Base-by-base conservation (phyloP, 805 yeast genomes). In the Dipodascopsis tothii region DNA sequence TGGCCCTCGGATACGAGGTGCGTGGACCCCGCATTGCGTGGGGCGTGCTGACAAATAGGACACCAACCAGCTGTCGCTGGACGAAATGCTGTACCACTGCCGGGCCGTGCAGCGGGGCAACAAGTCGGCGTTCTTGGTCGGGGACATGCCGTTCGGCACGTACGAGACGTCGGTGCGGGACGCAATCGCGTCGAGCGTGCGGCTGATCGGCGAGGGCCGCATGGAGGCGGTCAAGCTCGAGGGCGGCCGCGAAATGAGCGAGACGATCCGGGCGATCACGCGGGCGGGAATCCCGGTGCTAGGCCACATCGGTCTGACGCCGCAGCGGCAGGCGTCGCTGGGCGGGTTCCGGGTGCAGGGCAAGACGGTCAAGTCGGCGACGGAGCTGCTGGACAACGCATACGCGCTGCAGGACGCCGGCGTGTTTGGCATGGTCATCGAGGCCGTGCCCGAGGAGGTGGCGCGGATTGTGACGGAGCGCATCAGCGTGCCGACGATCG, bases 261-360 rank as follows among this genome's bases (percentile, higher is more conserved):
- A 66, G 2, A 74, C 81, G 1, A 74, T 92, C 6, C 56, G 62
- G 44, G 72, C 71, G 47, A 63, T 90, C 17, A 70, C 79, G 1
- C 60, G 71, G 3, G 68, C 80, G 16, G 97, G 97, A 1, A 79
- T 90, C 6, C 94, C 96, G 0, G 87, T 87, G 2, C 72, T 85
- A 65, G 96, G 94, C 1, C 98, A 90, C 62, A 76, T 85, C 23
- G 98, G 98, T 0, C 67, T 90, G 25, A 85, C 95, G 3, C 98
- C 98, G 2, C 97, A 92, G 61, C 73, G 84, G 35, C 78, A 78
- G 49, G 77, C 84, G 51, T 60, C 84, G 0, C 59, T 83, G 11
- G 88, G 96, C 18, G 98, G 98, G 0, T 90, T 81, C 64, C 82
- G 79, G 62, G 81, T 84, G 1, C 98, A 90, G 61, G 96, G 95